phyloP scores from a whole-genome alignment of 2,329 filamentous ascomycete genomes.

The Periconia sp. region DNA sequence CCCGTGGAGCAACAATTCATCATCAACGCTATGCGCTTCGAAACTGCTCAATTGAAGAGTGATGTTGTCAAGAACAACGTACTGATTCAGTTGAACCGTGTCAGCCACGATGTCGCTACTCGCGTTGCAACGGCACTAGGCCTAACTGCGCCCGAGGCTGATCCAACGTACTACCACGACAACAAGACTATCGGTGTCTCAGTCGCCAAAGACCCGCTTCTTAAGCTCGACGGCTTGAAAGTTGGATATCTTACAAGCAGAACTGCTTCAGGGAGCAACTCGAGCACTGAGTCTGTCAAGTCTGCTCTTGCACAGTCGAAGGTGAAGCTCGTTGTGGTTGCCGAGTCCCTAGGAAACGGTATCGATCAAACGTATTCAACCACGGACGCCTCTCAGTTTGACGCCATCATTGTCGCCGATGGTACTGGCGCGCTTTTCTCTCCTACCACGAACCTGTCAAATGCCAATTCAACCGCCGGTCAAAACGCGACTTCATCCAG shows the following conservation, averaged over 20 bases:
- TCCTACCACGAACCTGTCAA: slow-evolving; percentile 21
- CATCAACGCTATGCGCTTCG: slow-evolving; percentile 73
- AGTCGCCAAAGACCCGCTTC: slow-evolving; percentile 60
- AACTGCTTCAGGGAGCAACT: slow-evolving; percentile 44
- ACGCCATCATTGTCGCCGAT: slow-evolving; percentile 62
- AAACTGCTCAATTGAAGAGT: slow-evolving; percentile 63
- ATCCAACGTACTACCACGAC: slow-evolving; percentile 67
- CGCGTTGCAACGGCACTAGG: slow-evolving; percentile 67
- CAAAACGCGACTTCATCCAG: slow-evolving; percentile 14
- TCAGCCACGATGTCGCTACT: slow-evolving; percentile 67
- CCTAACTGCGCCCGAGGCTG: slow-evolving; percentile 59
- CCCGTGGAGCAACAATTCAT: slow-evolving; percentile 69
- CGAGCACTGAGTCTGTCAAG: slow-evolving; percentile 59
- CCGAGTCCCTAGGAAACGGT: slow-evolving; percentile 56
- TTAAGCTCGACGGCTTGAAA: slow-evolving; percentile 63
- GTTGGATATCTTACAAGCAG: slow-evolving; percentile 63
- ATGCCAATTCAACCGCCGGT: slow-evolving; percentile 28
- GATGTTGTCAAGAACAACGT: slow-evolving; percentile 64
- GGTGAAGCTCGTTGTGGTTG: slow-evolving; percentile 62
- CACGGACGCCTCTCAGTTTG: slow-evolving; percentile 64
- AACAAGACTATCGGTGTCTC: slow-evolving; percentile 66
- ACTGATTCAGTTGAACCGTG: slow-evolving; percentile 67
- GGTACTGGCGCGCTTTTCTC: slow-evolving; percentile 60
- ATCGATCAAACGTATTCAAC: slow-evolving; percentile 67
- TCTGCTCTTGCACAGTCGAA: slow-evolving; percentile 52